Conservation (phyloP, 179 eudicot species). For the Carnegiea gigantea region DNA sequence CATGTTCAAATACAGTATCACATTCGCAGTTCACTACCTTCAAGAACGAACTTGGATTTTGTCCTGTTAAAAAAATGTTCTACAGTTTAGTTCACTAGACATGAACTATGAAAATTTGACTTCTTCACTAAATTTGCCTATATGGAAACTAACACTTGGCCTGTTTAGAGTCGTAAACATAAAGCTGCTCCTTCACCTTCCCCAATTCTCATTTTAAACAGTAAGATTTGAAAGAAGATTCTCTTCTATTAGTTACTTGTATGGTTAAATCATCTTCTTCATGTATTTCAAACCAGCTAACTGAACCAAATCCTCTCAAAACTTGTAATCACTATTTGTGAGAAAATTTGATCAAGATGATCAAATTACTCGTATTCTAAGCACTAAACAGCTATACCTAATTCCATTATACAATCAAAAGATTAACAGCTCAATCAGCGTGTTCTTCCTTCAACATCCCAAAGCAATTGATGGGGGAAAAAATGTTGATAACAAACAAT, state of each 20-base stretch:
- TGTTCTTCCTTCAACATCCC: neutral
- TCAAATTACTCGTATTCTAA: neutral
- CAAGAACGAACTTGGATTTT: neutral
- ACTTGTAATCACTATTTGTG: neutral
- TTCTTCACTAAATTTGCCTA: neutral
- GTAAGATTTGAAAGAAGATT: neutral
- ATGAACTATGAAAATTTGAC: neutral
- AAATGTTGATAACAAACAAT: neutral
- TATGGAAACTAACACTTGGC: neutral
- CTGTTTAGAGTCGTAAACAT: neutral
- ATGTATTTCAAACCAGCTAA: neutral
- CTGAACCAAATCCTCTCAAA: neutral
- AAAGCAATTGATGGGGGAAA: neutral
- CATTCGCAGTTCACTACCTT: neutral
- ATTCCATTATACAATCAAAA: neutral
- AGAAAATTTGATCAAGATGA: neutral
- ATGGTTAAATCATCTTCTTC: neutral
- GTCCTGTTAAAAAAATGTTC: too few relatives aligned
- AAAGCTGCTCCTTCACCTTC: neutral
- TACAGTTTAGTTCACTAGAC: too few relatives aligned
- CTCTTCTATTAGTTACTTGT: too few relatives aligned
- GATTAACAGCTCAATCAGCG: neutral
- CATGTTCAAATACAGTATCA: neutral
- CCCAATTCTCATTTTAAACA: neutral
- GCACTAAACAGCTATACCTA: neutral